Conservation (phyloP, 768 basidiomycete genomes). For the Leccinellum rugosiceps region DNA sequence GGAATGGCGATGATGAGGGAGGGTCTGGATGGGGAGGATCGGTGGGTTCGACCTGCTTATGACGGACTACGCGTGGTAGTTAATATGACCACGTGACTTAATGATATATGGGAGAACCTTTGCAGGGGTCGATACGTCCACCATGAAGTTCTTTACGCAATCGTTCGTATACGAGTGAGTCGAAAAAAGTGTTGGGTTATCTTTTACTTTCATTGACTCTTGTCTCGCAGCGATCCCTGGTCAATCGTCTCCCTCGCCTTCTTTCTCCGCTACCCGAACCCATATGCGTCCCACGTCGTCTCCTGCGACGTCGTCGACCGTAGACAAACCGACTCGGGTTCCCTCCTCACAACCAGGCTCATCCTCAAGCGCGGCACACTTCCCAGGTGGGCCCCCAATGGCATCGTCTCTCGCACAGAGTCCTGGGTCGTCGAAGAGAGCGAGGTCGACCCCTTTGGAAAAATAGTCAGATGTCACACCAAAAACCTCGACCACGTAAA, state of each 20-base stretch:
- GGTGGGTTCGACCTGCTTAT: constrained; percentile 71
- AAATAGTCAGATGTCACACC: constrained; percentile 73
- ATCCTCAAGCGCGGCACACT: constrained; percentile 91
- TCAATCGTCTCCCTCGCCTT: constrained; percentile 89
- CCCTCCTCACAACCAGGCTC: constrained; percentile 82
- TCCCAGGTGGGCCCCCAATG: constrained; percentile 86
- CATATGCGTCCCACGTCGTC: constrained; percentile 88
- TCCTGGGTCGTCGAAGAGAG: constrained; percentile 96
- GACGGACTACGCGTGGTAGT: constrained; percentile 62
- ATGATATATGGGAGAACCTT: neutral
- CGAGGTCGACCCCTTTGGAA: constrained; percentile 83
- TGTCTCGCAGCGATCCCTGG: constrained; percentile 75
- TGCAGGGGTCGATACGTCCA: constrained; percentile 31
- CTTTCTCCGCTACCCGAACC: constrained; percentile 95
- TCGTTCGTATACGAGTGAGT: constrained; percentile 58
- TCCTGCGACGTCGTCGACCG: constrained; percentile 96
- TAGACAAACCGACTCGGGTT: constrained; percentile 64
- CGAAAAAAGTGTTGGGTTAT: neutral
- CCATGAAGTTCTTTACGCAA: constrained; percentile 54
- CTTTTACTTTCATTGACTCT: neutral
- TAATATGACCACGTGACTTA: neutral
- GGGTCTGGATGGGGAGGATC: constrained; percentile 40
- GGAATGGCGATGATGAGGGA: constrained; percentile 48
- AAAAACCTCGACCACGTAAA: constrained; percentile 93
- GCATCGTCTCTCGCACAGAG: constrained; percentile 80